Conservation (phyloP, 345 rosid species). For the Syzygium aqueum region DNA sequence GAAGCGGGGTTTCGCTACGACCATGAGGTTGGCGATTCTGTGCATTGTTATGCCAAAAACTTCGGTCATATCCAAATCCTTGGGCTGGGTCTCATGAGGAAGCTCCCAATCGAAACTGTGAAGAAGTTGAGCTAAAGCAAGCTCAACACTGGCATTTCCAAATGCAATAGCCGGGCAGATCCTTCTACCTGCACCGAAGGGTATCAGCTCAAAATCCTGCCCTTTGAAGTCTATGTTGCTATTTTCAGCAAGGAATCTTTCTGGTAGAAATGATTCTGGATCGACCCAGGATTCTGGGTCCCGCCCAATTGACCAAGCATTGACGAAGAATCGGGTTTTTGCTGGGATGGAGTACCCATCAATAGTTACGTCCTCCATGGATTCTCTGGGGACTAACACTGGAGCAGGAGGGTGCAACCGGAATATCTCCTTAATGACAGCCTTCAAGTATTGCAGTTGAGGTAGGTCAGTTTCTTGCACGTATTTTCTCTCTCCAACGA, state of each 20-base stretch:
- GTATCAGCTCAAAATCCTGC: slow-evolving; percentile 42
- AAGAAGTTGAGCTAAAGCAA: slow-evolving; percentile 46
- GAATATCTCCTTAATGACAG: slow-evolving; percentile 41
- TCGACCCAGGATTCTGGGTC: slow-evolving; percentile 33
- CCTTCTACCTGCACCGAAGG: slow-evolving; percentile 50
- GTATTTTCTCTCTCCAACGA: slow-evolving; percentile 21
- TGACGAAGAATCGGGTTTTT: slow-evolving; percentile 26
- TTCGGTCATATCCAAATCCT: slow-evolving; percentile 31
- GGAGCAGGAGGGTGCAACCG: slow-evolving; percentile 54
- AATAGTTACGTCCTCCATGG: slow-evolving; percentile 33
- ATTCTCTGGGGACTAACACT: slow-evolving; percentile 46
- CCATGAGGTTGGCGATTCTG: slow-evolving; percentile 8
- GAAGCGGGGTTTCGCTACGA: slow-evolving; percentile 19
- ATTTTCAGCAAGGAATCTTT: slow-evolving; percentile 24
- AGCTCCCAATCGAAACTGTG: slow-evolving; percentile 47
- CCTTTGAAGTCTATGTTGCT: slow-evolving; percentile 35
- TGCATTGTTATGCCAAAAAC: slow-evolving; percentile 26
- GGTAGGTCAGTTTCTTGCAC: slow-evolving; percentile 35
- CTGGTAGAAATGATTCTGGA: slow-evolving; percentile 36
- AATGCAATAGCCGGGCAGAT: slow-evolving; percentile 37
- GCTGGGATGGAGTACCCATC: slow-evolving; percentile 38
- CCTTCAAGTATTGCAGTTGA: slow-evolving; percentile 29
- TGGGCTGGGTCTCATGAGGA: slow-evolving; percentile 21
- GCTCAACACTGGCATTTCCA: slow-evolving; percentile 30
- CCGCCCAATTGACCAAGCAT: slow-evolving; percentile 37